Evolutionary conservation across 1,284 basidiomycete genomes (phyloP).

Genomic region (Cronartium quercuum): DNA sequence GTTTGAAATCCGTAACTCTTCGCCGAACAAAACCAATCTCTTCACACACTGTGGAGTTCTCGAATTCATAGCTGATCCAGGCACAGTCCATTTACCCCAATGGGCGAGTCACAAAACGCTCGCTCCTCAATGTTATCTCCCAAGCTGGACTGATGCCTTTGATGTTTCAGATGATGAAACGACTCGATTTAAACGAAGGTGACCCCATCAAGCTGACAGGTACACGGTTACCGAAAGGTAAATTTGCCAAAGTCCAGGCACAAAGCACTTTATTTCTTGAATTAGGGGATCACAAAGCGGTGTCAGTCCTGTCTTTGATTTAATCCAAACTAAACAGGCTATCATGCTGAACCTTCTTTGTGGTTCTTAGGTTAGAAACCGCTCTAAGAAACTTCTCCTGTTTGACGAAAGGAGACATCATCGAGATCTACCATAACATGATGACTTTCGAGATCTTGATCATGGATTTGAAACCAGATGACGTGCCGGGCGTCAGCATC

Average conservation of each 20-base stretch:
- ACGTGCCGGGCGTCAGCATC: constrained; percentile 79
- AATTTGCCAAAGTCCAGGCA: constrained; percentile 92
- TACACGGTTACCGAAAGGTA: constrained; percentile 80
- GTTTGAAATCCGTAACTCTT: constrained; percentile 86
- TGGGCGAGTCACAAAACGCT: constrained; percentile 58
- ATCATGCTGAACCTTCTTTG: background rate
- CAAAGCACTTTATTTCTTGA: constrained; percentile 93
- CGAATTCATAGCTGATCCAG: constrained; percentile 97
- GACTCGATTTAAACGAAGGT: constrained; percentile 81
- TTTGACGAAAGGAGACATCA: constrained; percentile 52
- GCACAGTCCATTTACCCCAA: constrained; percentile 86
- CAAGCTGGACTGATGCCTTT: background rate
- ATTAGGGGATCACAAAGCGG: constrained; percentile 81
- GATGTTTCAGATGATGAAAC: constrained; percentile 81
- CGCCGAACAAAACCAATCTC: constrained; percentile 64
- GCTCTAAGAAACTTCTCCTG: constrained; percentile 86
- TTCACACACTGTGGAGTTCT: constrained; percentile 90
- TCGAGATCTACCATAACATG: constrained; percentile 55
- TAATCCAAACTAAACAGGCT: background rate
- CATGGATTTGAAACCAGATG: constrained; percentile 79
- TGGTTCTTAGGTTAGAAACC: constrained; percentile 71
- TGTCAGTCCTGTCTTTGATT: constrained; percentile 58
- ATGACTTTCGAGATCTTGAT: constrained; percentile 91
- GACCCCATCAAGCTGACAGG: constrained; percentile 90
- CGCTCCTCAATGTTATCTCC: background rate